Conservation (phyloP, 306 rosid genomes). For the Dryas octopetala region DNA sequence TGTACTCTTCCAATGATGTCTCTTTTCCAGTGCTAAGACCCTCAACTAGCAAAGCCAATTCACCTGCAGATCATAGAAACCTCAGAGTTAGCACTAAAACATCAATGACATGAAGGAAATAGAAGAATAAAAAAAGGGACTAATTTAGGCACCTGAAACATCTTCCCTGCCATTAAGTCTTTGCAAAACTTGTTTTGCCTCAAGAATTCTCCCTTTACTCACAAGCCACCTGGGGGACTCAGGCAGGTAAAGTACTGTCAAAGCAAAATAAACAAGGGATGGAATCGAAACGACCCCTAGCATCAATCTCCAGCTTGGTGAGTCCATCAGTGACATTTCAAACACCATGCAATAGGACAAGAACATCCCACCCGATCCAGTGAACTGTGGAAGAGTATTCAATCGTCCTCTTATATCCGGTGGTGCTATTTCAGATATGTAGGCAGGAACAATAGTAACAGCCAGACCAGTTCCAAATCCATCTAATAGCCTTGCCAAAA, state of each 20-base stretch:
- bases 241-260: conserved; percentile 33
- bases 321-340: conserved; percentile 27
- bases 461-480: conserved; percentile 35
- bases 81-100: neutral
- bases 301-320: conserved; percentile 37
- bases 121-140: neutral
- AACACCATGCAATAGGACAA: conserved; percentile 34
- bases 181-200: conserved; percentile 34
- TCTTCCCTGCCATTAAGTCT: conserved; percentile 27
- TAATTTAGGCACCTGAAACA: conserved; percentile 25
- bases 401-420: conserved; percentile 29
- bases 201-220: conserved; percentile 28
- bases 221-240: conserved; percentile 41
- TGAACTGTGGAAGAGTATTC: conserved; percentile 35
- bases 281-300: conserved; percentile 32
- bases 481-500: conserved; percentile 21
- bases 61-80: conserved; percentile 8
- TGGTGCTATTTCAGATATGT: conserved; percentile 34
- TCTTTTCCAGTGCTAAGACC: conserved; percentile 28
- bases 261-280: conserved; percentile 20
- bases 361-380: conserved; percentile 35
- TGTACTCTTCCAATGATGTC: conserved; percentile 30
- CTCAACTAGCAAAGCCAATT: conserved; percentile 33
- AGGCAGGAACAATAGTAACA: conserved; percentile 31
- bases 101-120: neutral